Conservation (phyloP, 768 basidiomycete genomes). For the Gautieria morchelliformis region DNA sequence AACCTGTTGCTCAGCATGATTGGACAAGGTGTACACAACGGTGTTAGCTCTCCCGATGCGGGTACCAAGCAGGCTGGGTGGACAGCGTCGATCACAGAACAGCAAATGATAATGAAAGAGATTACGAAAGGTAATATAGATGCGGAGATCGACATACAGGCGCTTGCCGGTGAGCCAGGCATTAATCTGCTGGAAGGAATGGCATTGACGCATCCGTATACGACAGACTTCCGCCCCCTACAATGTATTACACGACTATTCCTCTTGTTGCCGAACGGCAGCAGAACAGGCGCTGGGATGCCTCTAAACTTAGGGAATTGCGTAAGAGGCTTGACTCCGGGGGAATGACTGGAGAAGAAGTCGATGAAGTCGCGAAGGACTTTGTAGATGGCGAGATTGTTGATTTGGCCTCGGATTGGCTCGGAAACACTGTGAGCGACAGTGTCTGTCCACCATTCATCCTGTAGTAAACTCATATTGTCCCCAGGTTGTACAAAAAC, state of each 20-base stretch:
- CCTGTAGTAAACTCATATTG: not conserved
- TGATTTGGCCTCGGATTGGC: slow-evolving; percentile 93
- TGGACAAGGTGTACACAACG: slow-evolving; percentile 58
- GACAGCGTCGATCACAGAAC: slow-evolving; percentile 74
- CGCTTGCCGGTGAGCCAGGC: slow-evolving; percentile 67
- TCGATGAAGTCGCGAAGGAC: slow-evolving; percentile 83
- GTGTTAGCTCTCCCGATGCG: slow-evolving; percentile 38
- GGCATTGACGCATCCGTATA: not conserved
- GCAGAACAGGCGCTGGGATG: slow-evolving; percentile 86
- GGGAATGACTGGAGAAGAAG: slow-evolving; percentile 71
- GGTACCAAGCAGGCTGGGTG: slow-evolving; percentile 55
- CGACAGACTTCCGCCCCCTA: slow-evolving; percentile 85
- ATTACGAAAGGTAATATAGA: slow-evolving; percentile 68
- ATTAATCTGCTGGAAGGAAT: not conserved
- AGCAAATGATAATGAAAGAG: slow-evolving; percentile 96
- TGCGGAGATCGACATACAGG: slow-evolving; percentile 76
- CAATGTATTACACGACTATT: slow-evolving; percentile 94
- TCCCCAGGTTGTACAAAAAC: slow-evolving; percentile 82
- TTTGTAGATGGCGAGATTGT: slow-evolving; percentile 92
- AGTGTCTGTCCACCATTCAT: not conserved
- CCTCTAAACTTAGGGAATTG: slow-evolving; percentile 85
- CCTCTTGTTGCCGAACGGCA: slow-evolving; percentile 81
- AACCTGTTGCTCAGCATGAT: slow-evolving; percentile 88
- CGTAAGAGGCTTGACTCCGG: slow-evolving; percentile 92
- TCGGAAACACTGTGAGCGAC: slow-evolving; percentile 79